Percentiles rank a stretch among this genome's conserved stretches.
Conservation (phyloP, 495 filamentous ascomycete species). For the Penicillium taxi region DNA sequence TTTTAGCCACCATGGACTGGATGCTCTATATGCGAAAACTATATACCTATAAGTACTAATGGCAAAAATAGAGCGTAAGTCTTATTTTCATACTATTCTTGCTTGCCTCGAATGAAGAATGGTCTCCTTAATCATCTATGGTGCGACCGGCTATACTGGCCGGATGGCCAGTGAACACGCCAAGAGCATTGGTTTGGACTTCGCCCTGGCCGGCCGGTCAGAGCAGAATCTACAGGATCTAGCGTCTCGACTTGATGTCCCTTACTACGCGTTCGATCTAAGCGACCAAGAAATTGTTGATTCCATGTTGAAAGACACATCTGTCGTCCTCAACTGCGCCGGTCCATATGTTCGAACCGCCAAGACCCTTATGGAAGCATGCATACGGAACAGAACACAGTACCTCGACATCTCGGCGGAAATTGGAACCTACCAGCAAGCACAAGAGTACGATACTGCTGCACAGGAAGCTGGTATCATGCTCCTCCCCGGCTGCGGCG, state of each 20-base stretch:
- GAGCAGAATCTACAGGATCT: slow-evolving; percentile 1
- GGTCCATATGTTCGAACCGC: slow-evolving; percentile 3
- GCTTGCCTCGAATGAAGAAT: too few relatives aligned
- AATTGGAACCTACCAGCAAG: slow-evolving; percentile 1
- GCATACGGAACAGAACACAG: slow-evolving; percentile 3
- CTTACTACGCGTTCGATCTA: slow-evolving; percentile 1
- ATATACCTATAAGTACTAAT: too few relatives aligned
- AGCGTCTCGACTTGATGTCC: slow-evolving; percentile 1
- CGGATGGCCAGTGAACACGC: slow-evolving; percentile 5
- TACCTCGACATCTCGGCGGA: slow-evolving; percentile 6
- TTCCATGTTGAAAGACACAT: neutral
- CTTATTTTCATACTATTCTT: too few relatives aligned
- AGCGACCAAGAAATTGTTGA: neutral
- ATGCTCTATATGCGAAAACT: too few relatives aligned
- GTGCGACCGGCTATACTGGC: slow-evolving; percentile 7
- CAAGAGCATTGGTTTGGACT: slow-evolving; percentile 1
- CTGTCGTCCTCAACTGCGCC: slow-evolving; percentile 5
- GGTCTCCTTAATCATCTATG: slow-evolving; percentile 5
- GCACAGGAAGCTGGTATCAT: neutral
- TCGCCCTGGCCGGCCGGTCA: slow-evolving; percentile 2
- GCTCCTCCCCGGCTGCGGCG: slow-evolving; percentile 7
- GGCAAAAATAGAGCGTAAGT: too few relatives aligned
- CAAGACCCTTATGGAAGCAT: slow-evolving; percentile 5
- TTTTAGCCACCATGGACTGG: too few relatives aligned
- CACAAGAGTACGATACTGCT: slow-evolving; percentile 1